These are phyloP conservation scores for Saturnispora bothae DNA, from an alignment of 805 yeast genomes.

Conservation along the genomic window DNA sequence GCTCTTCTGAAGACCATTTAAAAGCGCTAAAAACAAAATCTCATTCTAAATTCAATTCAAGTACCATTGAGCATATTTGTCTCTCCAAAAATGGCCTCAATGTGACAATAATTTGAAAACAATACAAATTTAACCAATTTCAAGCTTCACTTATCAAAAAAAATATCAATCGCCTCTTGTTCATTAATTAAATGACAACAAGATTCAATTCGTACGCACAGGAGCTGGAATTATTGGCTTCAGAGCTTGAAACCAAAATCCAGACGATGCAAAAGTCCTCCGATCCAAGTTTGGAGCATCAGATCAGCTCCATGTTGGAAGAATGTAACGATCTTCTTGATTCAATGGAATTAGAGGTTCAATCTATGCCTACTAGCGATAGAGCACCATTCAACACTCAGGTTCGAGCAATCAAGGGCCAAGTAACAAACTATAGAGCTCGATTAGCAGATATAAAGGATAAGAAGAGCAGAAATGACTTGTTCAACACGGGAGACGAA, in stretches of 20 bases:
- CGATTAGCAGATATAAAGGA: slow-evolving; percentile 49
- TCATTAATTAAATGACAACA: slow-evolving; percentile 1
- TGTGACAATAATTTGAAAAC: no score
- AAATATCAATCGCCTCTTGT: no score
- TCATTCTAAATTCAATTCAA: no score
- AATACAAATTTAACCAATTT: no score
- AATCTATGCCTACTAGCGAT: slow-evolving; percentile 64
- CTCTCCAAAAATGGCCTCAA: no score
- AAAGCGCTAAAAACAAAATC: no score
- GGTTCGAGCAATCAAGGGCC: slow-evolving; percentile 58
- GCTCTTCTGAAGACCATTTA: no score
- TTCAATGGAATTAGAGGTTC: slow-evolving; percentile 81
- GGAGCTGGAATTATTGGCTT: slow-evolving; percentile 3
- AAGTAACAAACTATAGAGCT: slow-evolving; percentile 46
- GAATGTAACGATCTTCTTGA: slow-evolving; percentile 75
- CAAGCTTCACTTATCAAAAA: no score
- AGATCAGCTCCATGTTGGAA: slow-evolving; percentile 35
- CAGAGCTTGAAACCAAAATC: slow-evolving; percentile 3
- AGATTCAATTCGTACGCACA: slow-evolving; percentile 7
- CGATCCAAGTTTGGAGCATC: not conserved
- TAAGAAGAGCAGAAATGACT: slow-evolving; percentile 56
- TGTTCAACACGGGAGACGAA: slow-evolving; percentile 39
- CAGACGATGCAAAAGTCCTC: not conserved
- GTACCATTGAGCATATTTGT: no score
- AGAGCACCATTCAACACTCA: slow-evolving; percentile 67